Evolutionary conservation across 805 yeast genomes (phyloP).

Genomic region (Nakazawaea wyomingensis): DNA sequence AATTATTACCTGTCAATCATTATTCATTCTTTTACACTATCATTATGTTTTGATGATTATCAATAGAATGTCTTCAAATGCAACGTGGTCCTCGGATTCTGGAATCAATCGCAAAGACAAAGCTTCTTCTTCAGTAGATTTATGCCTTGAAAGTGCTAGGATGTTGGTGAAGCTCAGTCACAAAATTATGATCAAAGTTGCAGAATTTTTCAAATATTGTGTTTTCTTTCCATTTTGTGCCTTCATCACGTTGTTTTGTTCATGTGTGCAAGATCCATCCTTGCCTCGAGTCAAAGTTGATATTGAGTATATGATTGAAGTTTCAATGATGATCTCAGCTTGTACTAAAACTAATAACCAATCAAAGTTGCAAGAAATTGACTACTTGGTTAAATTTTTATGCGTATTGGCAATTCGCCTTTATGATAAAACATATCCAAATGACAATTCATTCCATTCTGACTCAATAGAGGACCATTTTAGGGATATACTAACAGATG

Average conservation of each 20-base stretch:
- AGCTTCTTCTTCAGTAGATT: constrained; percentile 9
- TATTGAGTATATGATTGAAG: constrained; percentile 19
- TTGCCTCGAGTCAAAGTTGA: constrained; percentile 17
- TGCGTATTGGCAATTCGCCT: constrained; percentile 15
- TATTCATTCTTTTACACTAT: constrained; percentile 20
- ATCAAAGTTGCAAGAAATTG: constrained; percentile 18
- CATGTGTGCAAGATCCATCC: constrained; percentile 19
- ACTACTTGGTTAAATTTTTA: not conserved
- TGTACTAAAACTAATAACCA: constrained; percentile 2
- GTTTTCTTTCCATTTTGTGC: constrained; percentile 28
- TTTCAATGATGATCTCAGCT: constrained; percentile 16
- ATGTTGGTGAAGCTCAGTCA: constrained; percentile 18
- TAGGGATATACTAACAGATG: not conserved
- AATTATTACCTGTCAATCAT: not conserved
- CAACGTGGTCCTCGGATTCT: constrained; percentile 2
- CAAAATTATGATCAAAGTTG: constrained; percentile 13
- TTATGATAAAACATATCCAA: constrained; percentile 15
- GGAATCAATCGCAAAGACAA: not conserved
- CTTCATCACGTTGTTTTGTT: constrained; percentile 24
- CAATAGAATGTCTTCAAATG: constrained; percentile 19
- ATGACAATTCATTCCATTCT: constrained; percentile 15
- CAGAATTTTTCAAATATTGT: constrained; percentile 18
- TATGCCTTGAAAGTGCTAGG: constrained; percentile 24
- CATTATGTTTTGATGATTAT: constrained; percentile 23
- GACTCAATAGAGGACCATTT: constrained; percentile 18